Base-by-base conservation (phyloP, 495 filamentous ascomycete genomes). In the Aspergillus affinis region DNA sequence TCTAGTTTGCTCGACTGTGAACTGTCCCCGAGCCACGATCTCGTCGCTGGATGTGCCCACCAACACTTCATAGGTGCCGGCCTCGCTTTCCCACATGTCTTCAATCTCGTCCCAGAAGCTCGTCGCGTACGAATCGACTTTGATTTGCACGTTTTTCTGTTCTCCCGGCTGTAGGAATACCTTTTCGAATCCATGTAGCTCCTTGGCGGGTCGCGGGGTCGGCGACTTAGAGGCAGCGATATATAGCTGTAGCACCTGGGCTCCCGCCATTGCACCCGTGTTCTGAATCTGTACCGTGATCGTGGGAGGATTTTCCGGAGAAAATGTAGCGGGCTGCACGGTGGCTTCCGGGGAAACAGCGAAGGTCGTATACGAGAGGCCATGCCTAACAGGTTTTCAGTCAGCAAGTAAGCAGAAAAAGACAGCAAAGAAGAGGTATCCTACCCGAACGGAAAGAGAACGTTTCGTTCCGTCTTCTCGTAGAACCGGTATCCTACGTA, bases 401-500 rank as follows among this genome's bases (percentile, higher is more conserved):
- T 91, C 86, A 55, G 62, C 54, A 50, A 4, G 7, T 23, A 15
- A 51, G 49, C 15, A 17, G 7, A 45, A 15, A 36, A 6, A 54
- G 17, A 19, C 0, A 54, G 12, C 1, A 17, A 13, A 18, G 12
- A 6, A 20, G 32, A 17, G 21, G 10, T 13, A 2, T 49, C 55
- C 18, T 50, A 63, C 66, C 66, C 66, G 48, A 69, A 69, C 44
- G 60, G 61, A 58, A 69, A 69, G 15, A 66, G 51, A 20, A 62
- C 58, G 20, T 61, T 51, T 27, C 58, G 55, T 36, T 57, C 90
- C 1, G 84, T 86, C 87, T 90, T 89, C 15, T 93, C 89, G 71
- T 91, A 93, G 70, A 88, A 86, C 9, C 88, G 78, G 68, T 93
- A 93, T 4, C 89, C 89, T 53, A 90, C 84, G 71, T 86, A 90